A percentile compares a stretch with the other conserved stretches of the same genome.
Conservation (phyloP, 1,139 yeast species). For the Geotrichum bryndzae region DNA sequence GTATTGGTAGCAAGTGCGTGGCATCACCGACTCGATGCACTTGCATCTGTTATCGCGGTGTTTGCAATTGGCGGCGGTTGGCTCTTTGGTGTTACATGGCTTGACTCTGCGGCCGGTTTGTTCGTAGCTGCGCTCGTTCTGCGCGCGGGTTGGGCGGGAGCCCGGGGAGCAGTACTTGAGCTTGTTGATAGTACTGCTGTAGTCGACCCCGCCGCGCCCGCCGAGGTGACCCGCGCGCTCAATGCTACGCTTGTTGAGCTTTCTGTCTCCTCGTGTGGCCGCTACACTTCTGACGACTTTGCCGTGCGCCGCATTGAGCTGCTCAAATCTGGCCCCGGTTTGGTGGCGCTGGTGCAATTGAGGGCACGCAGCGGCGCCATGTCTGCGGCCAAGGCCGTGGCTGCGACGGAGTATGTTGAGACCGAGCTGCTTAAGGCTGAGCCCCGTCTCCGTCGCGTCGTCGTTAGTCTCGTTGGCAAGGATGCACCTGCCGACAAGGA, state of each 20-base stretch:
- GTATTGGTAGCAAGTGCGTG: slow-evolving; percentile 95
- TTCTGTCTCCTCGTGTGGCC: not conserved
- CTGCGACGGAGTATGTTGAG: slow-evolving; percentile 30
- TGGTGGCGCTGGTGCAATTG: slow-evolving; percentile 20
- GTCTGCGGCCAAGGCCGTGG: slow-evolving; percentile 7
- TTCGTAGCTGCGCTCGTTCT: slow-evolving; percentile 75
- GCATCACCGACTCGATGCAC: slow-evolving; percentile 94
- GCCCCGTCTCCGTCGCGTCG: slow-evolving; percentile 35
- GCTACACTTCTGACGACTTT: slow-evolving; percentile 28
- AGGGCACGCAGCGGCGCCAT: not conserved
- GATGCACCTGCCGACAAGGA: not conserved
- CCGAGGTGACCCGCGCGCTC: not conserved
- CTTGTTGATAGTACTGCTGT: slow-evolving; percentile 51
- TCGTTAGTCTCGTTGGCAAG: slow-evolving; percentile 31
- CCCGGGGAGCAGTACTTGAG: slow-evolving; percentile 64
- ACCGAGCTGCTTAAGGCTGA: slow-evolving; percentile 32
- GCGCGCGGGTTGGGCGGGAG: slow-evolving; percentile 76
- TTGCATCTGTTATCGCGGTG: slow-evolving; percentile 87
- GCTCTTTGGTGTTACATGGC: slow-evolving; percentile 67
- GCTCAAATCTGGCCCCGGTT: slow-evolving; percentile 32
- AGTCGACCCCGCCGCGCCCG: slow-evolving; percentile 15
- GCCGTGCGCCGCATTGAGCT: slow-evolving; percentile 21
- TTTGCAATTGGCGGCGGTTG: slow-evolving; percentile 83
- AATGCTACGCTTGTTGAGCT: slow-evolving; percentile 2
- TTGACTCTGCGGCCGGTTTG: slow-evolving; percentile 88